Evolutionary conservation across 257 asterid genomes (phyloP), one percentile per base, ranked within the genome.

Genomic region (Nicotiana paniculata): DNA sequence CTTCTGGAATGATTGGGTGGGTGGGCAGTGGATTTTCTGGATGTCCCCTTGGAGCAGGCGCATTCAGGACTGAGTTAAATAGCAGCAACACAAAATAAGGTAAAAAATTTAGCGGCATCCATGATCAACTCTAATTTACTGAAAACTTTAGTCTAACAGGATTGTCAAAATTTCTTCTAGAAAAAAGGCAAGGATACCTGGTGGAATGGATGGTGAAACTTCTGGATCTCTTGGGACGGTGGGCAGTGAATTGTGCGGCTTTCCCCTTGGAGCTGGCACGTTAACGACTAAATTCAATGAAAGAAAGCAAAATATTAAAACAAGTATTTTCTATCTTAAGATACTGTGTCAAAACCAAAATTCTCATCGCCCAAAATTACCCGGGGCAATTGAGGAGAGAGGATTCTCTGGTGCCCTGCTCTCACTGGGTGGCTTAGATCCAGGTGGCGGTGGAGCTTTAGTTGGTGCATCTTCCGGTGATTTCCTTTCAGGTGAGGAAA

Each of bases 171-270:
- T 75, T 75, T 26, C 24, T 8, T 51, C 28, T 15, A 26, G 43
- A 51, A 26, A 26, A 51, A 62, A 62, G 58, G 30, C n/a, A 84
- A 58, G 55, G 86, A 21, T 30, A 88, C 92, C 90, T 57, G 92
- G 91, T 8, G 90, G 89, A 81, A n/a, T 82, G 53, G 91, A 85
- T 35, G 89, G 89, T 63, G 90, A 88, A 82, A 81, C 88, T 8
- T 81, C 78, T 28, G 90, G 88, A 77, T 70, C 80, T 77, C 81
- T 82, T 54, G 86, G 46, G 78, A 21, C 75, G 30, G 86, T 7
- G 48, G 91, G 83, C 13, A 88, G 90, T 39, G 90, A 84, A 80
- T 87, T 69, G 61, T 79, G 82, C 15, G 85, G 86, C 81, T 32
- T 63, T 69, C 64, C 85, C 80, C 80, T 59, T 82, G 90, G 87